Conservation (phyloP, 176 grass and related monocot species). For the Carex scoparia region DNA sequence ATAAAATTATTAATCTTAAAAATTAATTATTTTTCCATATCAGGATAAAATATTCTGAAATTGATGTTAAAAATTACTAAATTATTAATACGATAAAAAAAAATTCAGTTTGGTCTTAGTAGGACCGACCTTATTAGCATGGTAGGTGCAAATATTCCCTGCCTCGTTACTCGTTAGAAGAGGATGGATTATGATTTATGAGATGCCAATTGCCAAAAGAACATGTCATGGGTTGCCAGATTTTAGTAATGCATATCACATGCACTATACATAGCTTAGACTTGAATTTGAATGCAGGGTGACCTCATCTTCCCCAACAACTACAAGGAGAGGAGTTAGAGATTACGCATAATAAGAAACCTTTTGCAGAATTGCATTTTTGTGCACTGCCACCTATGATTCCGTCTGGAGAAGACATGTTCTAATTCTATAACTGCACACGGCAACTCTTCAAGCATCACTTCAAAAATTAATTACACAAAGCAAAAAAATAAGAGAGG, state of each 20-base stretch:
- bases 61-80: too few relatives aligned
- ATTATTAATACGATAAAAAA: too few relatives aligned
- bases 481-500: neutral
- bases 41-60: too few relatives aligned
- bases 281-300: neutral
- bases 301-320: neutral
- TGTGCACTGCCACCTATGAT: neutral
- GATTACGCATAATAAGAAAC: neutral
- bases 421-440: neutral
- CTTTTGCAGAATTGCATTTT: neutral
- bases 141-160: neutral
- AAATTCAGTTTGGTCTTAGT: neutral
- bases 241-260: too few relatives aligned
- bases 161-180: neutral
- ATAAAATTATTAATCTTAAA: too few relatives aligned
- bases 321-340: neutral
- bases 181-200: neutral
- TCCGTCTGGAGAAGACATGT: neutral
- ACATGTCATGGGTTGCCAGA: too few relatives aligned
- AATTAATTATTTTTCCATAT: too few relatives aligned
- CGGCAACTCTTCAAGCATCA: neutral
- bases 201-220: too few relatives aligned
- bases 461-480: neutral
- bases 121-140: neutral
- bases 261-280: neutral